phyloP scores from a whole-genome alignment of 225 moss, liverwort and hornwort genomes.

The Pseudisothecium myosuroides region DNA sequence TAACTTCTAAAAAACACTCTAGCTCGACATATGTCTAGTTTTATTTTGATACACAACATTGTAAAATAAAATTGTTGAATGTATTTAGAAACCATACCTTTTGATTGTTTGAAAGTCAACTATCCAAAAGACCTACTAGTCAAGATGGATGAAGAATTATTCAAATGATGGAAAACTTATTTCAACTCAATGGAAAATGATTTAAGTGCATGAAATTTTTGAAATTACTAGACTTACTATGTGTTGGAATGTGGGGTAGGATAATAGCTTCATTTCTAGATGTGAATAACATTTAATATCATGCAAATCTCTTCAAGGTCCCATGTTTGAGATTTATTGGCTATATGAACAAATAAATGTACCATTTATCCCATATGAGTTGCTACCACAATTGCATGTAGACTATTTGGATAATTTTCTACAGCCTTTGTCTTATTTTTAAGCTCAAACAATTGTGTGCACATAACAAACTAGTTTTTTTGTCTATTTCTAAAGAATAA shows the following conservation, averaged over 20 bases:
- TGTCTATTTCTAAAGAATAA: too few species aligned
- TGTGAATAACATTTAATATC: too few species aligned
- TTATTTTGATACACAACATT: not conserved
- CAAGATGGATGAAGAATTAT: not conserved
- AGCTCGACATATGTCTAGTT: fast-evolving
- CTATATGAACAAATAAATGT: too few species aligned
- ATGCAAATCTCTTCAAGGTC: too few species aligned
- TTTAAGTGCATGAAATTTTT: not conserved
- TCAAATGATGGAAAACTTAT: not conserved
- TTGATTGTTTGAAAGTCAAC: not conserved
- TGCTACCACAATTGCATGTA: too few species aligned
- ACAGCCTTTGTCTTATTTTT: too few species aligned
- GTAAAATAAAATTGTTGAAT: not conserved
- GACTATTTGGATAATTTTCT: too few species aligned
- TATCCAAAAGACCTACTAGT: not conserved
- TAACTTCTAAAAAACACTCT: not conserved
- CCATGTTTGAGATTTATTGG: too few species aligned
- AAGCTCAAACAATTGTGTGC: too few species aligned
- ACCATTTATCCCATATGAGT: too few species aligned
- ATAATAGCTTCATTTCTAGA: not conserved
- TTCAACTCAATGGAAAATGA: not conserved
- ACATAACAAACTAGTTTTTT: too few species aligned
- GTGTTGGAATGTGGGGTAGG: fast-evolving
- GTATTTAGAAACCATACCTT: not conserved
- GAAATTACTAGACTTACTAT: not conserved